Evolutionary conservation across 495 filamentous ascomycete species (phyloP), one percentile per base, ranked within the genome.

Genomic region (Cercophora newfieldiana): DNA sequence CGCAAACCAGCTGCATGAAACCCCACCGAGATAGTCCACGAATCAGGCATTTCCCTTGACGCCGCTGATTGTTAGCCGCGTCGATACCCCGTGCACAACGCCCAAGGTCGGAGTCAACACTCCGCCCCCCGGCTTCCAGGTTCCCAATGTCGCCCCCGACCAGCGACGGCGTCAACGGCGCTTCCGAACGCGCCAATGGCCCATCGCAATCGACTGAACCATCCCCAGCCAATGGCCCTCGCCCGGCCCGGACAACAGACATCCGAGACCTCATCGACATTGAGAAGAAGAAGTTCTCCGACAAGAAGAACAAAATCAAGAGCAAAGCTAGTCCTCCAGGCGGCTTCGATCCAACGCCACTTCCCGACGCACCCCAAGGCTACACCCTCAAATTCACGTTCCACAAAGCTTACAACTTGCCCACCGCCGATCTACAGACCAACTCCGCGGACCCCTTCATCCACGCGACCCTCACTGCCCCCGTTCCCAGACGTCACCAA

Each of bases 341-440:
- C 19, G 93, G 93, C 18, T 94, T 84, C 70, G 92, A 96, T 77
- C 71, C 78, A 19, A 96, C 91, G 1, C 90, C 91, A 4, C 80
- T 96, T 12, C 91, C 93, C 1, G 75, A 81, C 63, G 87, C 87
- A 1, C 87, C 87, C 19, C 85, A 86, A 18, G 93, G 93, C 16
- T 96, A 91, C 76, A 96, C 91, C 1, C 72, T 98, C 67, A 90
- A 89, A 69, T 87, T 98, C 73, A 93, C 87, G 55, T 93, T 98
- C 74, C 90, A 94, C 74, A 85, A 87, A 24, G 94, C 92, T 1
- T 81, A 79, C 51, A 89, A 94, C 69, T 85, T 98, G 16, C 93
- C 94, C 14, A 82, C 91, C 65, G 91, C 88, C 49, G 94, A 98
- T 76, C 80, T 96, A 58, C 83, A 86, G 69, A 81, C 88, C 18